Evolutionary conservation across 148 eudicot genomes (phyloP).

Genomic region (Spergularia marina): DNA sequence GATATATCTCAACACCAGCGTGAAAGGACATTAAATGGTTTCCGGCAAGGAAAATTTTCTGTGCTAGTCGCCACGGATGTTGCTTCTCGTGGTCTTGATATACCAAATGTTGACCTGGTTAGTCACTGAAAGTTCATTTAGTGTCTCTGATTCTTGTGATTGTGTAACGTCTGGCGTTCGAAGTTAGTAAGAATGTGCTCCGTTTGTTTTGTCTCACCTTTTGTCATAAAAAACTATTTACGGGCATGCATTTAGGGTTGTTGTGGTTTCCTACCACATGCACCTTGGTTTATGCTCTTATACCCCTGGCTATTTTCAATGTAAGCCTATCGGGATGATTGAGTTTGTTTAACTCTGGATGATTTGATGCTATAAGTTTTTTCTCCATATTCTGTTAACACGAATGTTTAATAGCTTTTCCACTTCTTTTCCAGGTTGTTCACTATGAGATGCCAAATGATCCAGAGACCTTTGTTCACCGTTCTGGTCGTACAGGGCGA

Average conservation of each 20-base stretch:
- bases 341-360: neutral
- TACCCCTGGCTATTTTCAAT: neutral
- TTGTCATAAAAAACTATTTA: neutral
- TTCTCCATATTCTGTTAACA: neutral
- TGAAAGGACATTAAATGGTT: conserved; percentile 86
- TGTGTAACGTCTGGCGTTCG: neutral
- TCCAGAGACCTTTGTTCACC: conserved; percentile 96
- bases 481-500: conserved; percentile 98
- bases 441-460: conserved; percentile 97
- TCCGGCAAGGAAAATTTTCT: conserved; percentile 89
- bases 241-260: neutral
- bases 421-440: conserved; percentile 50
- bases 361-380: neutral
- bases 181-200: neutral
- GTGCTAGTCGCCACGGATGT: conserved; percentile 99
- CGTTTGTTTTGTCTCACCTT: neutral
- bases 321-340: neutral
- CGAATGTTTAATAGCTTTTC: conserved; percentile 3
- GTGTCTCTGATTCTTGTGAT: neutral
- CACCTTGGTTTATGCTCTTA: neutral
- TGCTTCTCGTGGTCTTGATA: conserved; percentile 98
- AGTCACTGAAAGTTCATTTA: conserved; percentile 29
- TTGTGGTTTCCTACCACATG: neutral
- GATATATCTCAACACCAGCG: conserved; percentile 99
- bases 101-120: conserved; percentile 94